Percentiles rank a stretch among this genome's conserved stretches.
Conservation (phyloP, 2,329 filamentous ascomycete genomes). For the Aureobasidium namibiae region DNA sequence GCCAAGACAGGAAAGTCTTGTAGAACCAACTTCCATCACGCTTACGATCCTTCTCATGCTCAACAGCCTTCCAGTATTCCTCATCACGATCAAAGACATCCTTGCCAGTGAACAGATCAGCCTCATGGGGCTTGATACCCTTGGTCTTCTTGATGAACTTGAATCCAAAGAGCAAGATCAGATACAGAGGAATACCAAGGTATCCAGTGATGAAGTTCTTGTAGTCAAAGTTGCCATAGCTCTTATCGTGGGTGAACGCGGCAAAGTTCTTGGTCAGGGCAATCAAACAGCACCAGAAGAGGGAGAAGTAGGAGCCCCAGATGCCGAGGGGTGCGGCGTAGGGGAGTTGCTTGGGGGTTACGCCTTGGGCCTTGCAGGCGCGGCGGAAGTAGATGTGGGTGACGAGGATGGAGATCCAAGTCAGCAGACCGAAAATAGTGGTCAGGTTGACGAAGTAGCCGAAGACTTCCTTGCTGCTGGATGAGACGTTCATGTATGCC, state of each 20-base stretch:
- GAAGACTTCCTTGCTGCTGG: conserved; percentile 35
- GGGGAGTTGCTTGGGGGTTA: conserved; percentile 34
- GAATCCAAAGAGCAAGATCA: conserved; percentile 61
- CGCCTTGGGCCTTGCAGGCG: conserved; percentile 37
- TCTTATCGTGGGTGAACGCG: conserved; percentile 50
- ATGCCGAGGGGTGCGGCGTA: conserved; percentile 64
- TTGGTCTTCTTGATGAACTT: conserved; percentile 50
- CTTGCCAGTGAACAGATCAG: conserved; percentile 66
- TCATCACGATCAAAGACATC: conserved; percentile 66
- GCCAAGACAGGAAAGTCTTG: conserved; percentile 49
- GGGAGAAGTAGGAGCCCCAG: conserved; percentile 57
- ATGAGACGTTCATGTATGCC: conserved; percentile 37
- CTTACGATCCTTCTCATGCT: conserved; percentile 36
- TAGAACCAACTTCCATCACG: conserved; percentile 44
- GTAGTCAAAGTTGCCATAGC: conserved; percentile 55
- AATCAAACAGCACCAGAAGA: conserved; percentile 64
- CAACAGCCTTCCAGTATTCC: conserved; percentile 55
- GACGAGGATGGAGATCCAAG: conserved; percentile 43
- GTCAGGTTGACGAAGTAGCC: conserved; percentile 41
- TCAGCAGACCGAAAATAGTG: conserved; percentile 33
- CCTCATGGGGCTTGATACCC: conserved; percentile 49
- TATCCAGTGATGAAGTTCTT: conserved; percentile 73
- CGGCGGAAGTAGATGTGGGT: conserved; percentile 42
- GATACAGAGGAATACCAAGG: conserved; percentile 66
- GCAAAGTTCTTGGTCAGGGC: conserved; percentile 76